Conservation (phyloP, 768 basidiomycete species). For the Collybia sordida region DNA sequence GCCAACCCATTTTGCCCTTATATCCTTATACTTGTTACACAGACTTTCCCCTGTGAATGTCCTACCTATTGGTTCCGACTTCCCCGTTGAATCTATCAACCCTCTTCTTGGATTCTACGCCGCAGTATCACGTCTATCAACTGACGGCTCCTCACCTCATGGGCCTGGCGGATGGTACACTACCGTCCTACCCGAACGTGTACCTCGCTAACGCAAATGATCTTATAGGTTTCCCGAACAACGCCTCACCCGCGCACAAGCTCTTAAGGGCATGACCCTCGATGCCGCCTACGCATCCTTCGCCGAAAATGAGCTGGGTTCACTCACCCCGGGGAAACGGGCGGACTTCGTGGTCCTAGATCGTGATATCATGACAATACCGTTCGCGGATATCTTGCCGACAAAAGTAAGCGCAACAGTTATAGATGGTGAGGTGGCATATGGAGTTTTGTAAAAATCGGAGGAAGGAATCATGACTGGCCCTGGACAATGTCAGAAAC, state of each 20-base stretch:
- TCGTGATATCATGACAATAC: slow-evolving; percentile 73
- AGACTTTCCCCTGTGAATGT: slow-evolving; percentile 53
- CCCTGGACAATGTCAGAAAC: no score
- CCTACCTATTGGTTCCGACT: slow-evolving; percentile 88
- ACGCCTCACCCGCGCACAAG: slow-evolving; percentile 75
- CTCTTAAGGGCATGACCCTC: slow-evolving; percentile 87
- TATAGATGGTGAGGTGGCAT: slow-evolving; percentile 69
- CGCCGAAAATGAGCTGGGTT: slow-evolving; percentile 68
- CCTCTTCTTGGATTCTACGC: slow-evolving; percentile 91
- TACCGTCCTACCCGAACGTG: not conserved
- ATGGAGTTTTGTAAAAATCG: slow-evolving; percentile 38
- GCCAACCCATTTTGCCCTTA: slow-evolving; percentile 1
- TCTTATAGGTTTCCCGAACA: slow-evolving; percentile 70
- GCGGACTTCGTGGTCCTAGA: slow-evolving; percentile 89
- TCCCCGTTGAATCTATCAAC: slow-evolving; percentile 90
- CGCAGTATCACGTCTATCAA: slow-evolving; percentile 71
- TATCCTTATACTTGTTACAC: not conserved
- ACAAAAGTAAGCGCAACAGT: slow-evolving; percentile 72
- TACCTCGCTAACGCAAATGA: not conserved
- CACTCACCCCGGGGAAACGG: slow-evolving; percentile 71
- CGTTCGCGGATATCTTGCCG: slow-evolving; percentile 56
- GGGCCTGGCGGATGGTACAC: slow-evolving; percentile 80
- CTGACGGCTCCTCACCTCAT: slow-evolving; percentile 77
- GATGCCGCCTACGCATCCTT: slow-evolving; percentile 90
- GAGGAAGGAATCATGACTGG: no score